These are phyloP conservation scores for Fusarium guadeloupense DNA, from an alignment of 2,329 filamentous ascomycete species.

Conservation along the genomic window DNA sequence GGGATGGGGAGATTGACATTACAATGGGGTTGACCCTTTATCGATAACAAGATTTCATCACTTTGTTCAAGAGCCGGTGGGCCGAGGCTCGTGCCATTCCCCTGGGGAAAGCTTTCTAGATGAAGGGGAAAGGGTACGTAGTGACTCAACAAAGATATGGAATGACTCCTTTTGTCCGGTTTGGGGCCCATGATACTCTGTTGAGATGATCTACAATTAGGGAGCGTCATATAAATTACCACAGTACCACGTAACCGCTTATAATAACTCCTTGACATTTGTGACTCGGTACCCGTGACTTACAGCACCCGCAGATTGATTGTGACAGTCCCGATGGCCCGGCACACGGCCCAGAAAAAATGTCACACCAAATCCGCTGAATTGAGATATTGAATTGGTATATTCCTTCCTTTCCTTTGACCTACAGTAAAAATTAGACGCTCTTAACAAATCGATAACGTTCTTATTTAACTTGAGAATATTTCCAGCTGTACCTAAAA, in stretches of 20 bases:
- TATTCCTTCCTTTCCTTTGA: no score
- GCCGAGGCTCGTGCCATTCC: constrained; percentile 34
- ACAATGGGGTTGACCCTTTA: constrained; percentile 33
- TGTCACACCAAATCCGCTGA: no score
- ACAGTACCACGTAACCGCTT: background rate
- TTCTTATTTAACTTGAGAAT: no score
- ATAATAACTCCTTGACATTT: background rate
- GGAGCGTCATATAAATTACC: background rate
- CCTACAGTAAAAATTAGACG: no score
- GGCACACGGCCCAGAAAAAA: no score
- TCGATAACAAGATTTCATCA: constrained; percentile 31
- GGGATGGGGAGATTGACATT: constrained; percentile 30
- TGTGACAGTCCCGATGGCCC: constrained; percentile 28
- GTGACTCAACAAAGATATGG: constrained; percentile 25
- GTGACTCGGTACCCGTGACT: background rate
- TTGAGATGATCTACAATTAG: constrained; percentile 12
- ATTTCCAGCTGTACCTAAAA: no score
- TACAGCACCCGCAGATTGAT: background rate
- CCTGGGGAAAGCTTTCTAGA: constrained; percentile 15
- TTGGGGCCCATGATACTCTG: background rate
- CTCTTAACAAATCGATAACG: no score
- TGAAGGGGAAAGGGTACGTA: constrained; percentile 15
- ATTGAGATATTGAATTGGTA: no score
- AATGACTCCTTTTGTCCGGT: constrained; percentile 27
- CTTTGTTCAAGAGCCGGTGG: constrained; percentile 37